Evolutionary conservation across 192 early-diverging fungal genomes (phyloP), one percentile per base, ranked within the genome.

Genomic region (Thamnidium elegans): DNA sequence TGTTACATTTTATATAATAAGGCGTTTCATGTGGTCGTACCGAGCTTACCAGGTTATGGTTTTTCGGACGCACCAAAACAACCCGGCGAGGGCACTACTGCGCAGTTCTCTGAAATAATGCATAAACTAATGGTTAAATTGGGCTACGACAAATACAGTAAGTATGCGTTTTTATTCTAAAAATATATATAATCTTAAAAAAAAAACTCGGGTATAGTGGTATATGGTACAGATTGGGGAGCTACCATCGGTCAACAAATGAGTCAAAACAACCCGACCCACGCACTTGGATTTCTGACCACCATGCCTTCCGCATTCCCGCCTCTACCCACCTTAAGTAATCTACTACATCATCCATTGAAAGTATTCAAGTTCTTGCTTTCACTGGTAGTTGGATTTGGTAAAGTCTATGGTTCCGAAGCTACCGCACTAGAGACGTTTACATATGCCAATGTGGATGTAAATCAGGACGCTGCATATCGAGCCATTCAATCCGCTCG

Each of bases 41-140:
- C 87, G 8, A 83, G 80, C 21, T 63, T 89, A 8, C 87, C 87
- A 20, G 87, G 87, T 3, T 89, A 76, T 61, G 87, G 85, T 1
- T 86, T 81, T 67, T 82, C 79, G 17, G 58, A 65, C 20, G 52
- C 66, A 14, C 68, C 73, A 6, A 66, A 70, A 42, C 50, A 39
- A 10, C 55, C 68, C 1, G 74, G 68, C 3, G 70, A 46, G 21
- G 65, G 65, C 19, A 39, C 50, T 20, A 23, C 17, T 13, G 26
- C 53, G 32, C 36, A 58, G 26, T 64, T 67, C 8, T 26, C 65
- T 0, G 52, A 63, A 0, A 59, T 54, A 0, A n/a, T 75, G 43
- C 61, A 75, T 43, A 21, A 50, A 3, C 60, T 75, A 6, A 75
- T 75, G 74, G 7, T 64, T 17, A 51, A 63, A 39, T 44, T 75